A percentile compares a stretch with the other conserved stretches of the same genome.
Evolutionary conservation across 345 rosid genomes (phyloP).

Genomic region (Microthlaspi erraticum): DNA sequence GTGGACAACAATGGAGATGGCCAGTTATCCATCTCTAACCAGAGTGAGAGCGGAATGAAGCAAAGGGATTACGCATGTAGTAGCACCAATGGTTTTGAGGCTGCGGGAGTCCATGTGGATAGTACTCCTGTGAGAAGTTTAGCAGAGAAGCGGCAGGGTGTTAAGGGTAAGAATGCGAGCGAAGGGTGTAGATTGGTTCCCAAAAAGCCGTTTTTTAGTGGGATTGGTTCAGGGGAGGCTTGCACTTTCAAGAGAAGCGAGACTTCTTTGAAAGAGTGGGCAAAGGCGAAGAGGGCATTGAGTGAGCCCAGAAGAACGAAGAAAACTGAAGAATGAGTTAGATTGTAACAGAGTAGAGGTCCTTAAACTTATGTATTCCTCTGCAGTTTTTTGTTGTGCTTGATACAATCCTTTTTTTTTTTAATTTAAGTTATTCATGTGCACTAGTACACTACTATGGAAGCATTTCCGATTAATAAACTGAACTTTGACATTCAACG

Average conservation of each 20-base stretch:
- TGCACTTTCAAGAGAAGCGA: slow-evolving; percentile 77
- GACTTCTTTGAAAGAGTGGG: slow-evolving; percentile 80
- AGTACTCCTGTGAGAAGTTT: slow-evolving; percentile 27
- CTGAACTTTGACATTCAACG: slow-evolving; percentile 14
- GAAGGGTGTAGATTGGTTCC: slow-evolving; percentile 30
- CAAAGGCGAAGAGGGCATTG: slow-evolving; percentile 63
- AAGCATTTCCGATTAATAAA: slow-evolving; percentile 16
- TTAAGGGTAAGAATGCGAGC: slow-evolving; percentile 26
- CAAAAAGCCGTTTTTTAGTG: slow-evolving; percentile 21
- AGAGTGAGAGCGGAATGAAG: slow-evolving; percentile 31
- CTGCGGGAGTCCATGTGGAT: slow-evolving; percentile 17
- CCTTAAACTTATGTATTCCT: slow-evolving; percentile 6
- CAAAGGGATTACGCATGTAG: slow-evolving; percentile 22
- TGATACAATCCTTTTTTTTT: not conserved
- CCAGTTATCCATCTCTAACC: slow-evolving; percentile 20
- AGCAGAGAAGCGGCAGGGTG: slow-evolving; percentile 31
- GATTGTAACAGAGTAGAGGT: not conserved
- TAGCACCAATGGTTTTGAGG: slow-evolving; percentile 9
- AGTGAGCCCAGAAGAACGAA: slow-evolving; percentile 59
- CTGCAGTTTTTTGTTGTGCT: slow-evolving; percentile 15
- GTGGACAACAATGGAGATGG: slow-evolving; percentile 28
- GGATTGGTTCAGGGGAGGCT: slow-evolving; percentile 51
- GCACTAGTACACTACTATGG: not conserved
- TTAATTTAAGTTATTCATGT: not conserved
- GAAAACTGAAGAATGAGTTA: slow-evolving; percentile 36